A percentile compares a stretch with the other conserved stretches of the same genome.
These are phyloP conservation scores for Saitozyma podzolica DNA, from an alignment of 768 basidiomycete species.

Conservation along the genomic window DNA sequence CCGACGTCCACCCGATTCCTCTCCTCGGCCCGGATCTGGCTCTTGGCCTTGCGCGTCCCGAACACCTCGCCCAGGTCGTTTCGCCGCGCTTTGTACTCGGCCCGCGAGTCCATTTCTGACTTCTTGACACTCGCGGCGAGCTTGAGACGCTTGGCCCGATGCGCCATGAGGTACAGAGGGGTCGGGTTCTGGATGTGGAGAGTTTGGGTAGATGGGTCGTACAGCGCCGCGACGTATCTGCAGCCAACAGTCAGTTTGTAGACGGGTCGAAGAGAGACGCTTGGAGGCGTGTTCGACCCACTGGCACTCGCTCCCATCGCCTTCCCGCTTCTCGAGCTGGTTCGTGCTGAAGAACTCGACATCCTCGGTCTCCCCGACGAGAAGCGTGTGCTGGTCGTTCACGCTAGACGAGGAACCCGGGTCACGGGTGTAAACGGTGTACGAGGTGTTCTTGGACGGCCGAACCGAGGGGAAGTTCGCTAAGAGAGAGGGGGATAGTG, in stretches of 20 bases:
- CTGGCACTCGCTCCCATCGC: conserved; percentile 64
- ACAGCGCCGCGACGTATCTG: conserved; percentile 79
- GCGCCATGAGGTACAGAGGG: conserved; percentile 63
- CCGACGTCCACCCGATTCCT: conserved; percentile 84
- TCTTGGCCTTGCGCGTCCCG: conserved; percentile 91
- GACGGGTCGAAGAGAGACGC: no score
- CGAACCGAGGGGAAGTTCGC: conserved; percentile 51
- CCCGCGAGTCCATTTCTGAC: conserved; percentile 5
- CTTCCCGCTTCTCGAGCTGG: conserved; percentile 54
- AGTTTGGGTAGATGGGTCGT: conserved; percentile 72
- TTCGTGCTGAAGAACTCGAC: conserved; percentile 76
- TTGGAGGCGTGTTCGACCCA: conserved; percentile 56
- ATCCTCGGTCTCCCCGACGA: conserved; percentile 79
- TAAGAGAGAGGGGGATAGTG: background rate
- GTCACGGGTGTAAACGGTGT: conserved; percentile 43
- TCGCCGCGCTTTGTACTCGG: conserved; percentile 63
- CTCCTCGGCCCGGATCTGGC: conserved; percentile 77
- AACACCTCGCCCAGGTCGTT: conserved; percentile 87
- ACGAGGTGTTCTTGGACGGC: conserved; percentile 44
- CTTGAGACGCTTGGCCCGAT: conserved; percentile 73
- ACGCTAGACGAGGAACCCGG: conserved; percentile 19
- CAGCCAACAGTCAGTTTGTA: background rate
- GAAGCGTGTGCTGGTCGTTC: conserved; percentile 53
- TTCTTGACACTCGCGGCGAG: background rate
- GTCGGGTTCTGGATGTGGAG: conserved; percentile 66